Conservation (phyloP, 83 land plant species). For the Picea abies region DNA sequence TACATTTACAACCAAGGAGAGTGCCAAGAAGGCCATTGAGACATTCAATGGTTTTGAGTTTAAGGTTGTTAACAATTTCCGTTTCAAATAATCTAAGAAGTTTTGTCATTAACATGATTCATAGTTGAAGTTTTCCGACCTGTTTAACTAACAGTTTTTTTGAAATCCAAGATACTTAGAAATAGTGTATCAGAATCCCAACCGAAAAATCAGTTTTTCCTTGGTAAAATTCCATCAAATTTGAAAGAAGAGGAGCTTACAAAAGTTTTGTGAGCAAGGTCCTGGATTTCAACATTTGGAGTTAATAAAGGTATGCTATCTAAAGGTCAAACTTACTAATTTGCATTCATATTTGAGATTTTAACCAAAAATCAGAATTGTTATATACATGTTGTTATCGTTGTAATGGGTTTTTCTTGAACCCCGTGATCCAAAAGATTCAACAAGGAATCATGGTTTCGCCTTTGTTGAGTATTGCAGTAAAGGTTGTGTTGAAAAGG, state of each 20-base stretch:
- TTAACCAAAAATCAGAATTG: no score
- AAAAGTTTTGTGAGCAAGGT: constrained; percentile 70
- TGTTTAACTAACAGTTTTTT: neutral
- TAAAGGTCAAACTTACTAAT: neutral
- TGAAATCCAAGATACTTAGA: constrained; percentile 57
- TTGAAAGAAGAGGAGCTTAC: constrained; percentile 86
- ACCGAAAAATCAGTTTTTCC: constrained; percentile 78
- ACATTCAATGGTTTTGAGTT: constrained; percentile 69
- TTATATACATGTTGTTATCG: no score
- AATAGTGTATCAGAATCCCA: constrained; percentile 85
- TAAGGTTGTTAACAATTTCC: constrained; percentile 42
- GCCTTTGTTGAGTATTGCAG: constrained; percentile 65
- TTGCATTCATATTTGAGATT: neutral
- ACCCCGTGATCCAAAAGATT: constrained; percentile 45
- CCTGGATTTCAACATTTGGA: constrained; percentile 90
- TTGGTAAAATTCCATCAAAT: constrained; percentile 92
- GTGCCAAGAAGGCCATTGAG: constrained; percentile 87
- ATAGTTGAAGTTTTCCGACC: neutral
- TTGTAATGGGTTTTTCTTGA: neutral
- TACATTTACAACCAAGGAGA: constrained; percentile 69
- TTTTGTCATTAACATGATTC: constrained; percentile 13
- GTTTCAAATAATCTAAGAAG: neutral
- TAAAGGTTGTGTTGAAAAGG: constrained; percentile 60
- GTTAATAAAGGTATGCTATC: constrained; percentile 63
- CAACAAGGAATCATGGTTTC: constrained; percentile 51